Evolutionary conservation across 371 early-diverging fungal genomes (phyloP).

Genomic region (Mucor indicus): DNA sequence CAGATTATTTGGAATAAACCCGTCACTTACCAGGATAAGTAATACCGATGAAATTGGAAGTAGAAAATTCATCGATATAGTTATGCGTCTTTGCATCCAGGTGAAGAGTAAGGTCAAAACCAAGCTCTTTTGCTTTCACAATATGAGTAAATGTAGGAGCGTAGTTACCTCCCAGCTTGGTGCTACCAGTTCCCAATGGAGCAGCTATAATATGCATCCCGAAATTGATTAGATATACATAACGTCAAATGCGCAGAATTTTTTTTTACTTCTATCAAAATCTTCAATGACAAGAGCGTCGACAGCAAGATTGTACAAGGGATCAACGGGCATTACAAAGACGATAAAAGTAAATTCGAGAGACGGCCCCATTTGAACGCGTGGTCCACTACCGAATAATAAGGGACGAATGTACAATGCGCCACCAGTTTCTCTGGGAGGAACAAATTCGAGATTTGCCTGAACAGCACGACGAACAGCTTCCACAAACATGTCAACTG

Average conservation of each 20-base stretch:
- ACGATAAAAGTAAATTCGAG: constrained; percentile 73
- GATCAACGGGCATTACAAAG: constrained; percentile 72
- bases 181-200: constrained; percentile 60
- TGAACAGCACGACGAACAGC: constrained; percentile 57
- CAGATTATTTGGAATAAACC: no score
- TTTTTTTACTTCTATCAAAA: constrained; percentile 66
- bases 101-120: constrained; percentile 72
- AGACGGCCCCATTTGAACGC: constrained; percentile 65
- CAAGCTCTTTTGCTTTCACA: constrained; percentile 58
- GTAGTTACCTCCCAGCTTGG: constrained; percentile 81
- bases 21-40: constrained; percentile 44
- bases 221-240: background rate
- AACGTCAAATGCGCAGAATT: background rate
- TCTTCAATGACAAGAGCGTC: constrained; percentile 65
- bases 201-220: constrained; percentile 34
- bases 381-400: constrained; percentile 70
- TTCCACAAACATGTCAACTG: constrained; percentile 66
- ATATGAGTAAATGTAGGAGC: constrained; percentile 63
- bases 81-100: constrained; percentile 67
- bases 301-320: constrained; percentile 69
- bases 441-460: constrained; percentile 72
- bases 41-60: constrained; percentile 80
- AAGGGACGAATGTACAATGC: constrained; percentile 71
- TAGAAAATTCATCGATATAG: constrained; percentile 78
- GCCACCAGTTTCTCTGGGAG: constrained; percentile 64